Percentiles rank a stretch among this genome's conserved stretches.
These are phyloP conservation scores for Carex myosuroides DNA, from an alignment of 176 grass and related monocot genomes.

Conservation along the genomic window DNA sequence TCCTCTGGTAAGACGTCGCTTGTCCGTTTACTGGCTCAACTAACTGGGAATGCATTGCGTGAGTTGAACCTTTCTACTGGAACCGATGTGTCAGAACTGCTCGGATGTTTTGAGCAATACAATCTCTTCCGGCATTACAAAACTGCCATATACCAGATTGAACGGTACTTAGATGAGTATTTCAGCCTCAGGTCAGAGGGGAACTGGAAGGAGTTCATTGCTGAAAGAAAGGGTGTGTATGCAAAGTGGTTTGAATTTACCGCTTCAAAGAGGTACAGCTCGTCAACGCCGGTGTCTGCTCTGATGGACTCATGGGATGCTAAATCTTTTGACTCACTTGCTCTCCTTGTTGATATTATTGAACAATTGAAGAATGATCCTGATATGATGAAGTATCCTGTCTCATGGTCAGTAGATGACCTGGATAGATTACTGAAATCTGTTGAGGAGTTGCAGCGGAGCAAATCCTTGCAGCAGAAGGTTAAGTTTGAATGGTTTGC, in stretches of 20 bases:
- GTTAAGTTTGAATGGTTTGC: conserved; percentile 86
- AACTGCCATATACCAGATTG: conserved; percentile 50
- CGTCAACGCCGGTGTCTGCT: conserved; percentile 25
- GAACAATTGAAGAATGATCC: conserved; percentile 58
- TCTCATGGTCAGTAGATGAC: conserved; percentile 48
- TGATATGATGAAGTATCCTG: conserved; percentile 43
- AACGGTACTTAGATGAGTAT: conserved; percentile 69
- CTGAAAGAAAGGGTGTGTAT: conserved; percentile 57
- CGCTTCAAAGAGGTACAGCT: conserved; percentile 36
- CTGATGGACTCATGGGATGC: conserved; percentile 34
- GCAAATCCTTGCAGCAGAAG: conserved; percentile 40
- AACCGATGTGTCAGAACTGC: conserved; percentile 90
- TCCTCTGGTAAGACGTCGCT: conserved; percentile 95
- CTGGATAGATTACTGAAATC: conserved; percentile 47
- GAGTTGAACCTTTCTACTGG: conserved; percentile 84
- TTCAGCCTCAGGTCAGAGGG: conserved; percentile 53
- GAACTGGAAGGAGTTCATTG: conserved; percentile 43
- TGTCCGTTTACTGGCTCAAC: conserved; percentile 71
- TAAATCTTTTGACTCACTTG: conserved; percentile 37
- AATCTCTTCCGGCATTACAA: conserved; percentile 76
- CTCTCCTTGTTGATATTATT: conserved; percentile 56
- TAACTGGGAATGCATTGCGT: conserved; percentile 74
- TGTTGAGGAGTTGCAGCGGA: conserved; percentile 45
- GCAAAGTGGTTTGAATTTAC: conserved; percentile 84
- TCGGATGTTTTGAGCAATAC: conserved; percentile 98